phyloP scores from a whole-genome alignment of 352 stramenopile species.

The Halophytophthora polymorphica region DNA sequence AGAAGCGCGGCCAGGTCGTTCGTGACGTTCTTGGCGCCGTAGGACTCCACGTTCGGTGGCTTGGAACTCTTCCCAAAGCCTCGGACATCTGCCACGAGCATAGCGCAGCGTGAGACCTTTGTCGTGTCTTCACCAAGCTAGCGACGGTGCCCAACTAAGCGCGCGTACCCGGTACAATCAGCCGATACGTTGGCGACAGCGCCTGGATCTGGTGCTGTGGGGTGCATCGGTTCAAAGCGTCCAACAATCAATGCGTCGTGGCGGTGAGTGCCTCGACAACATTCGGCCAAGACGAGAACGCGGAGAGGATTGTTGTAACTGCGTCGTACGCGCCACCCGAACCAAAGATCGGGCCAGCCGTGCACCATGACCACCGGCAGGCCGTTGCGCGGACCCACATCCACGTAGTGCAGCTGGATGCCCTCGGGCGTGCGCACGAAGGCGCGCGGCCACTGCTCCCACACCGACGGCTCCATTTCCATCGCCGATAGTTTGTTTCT shows the following conservation, averaged over 20 bases:
- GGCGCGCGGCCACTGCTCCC: conserved; percentile 28
- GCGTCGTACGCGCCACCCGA: conserved; percentile 56
- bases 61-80: conserved; percentile 51
- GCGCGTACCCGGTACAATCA: conserved; percentile 42
- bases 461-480: conserved; percentile 16
- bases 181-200: conserved; percentile 40
- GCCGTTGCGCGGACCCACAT: conserved; percentile 44
- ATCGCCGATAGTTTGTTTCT: too few relatives aligned
- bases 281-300: background rate
- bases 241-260: conserved; percentile 2
- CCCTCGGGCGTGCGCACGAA: conserved; percentile 29
- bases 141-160: conserved; percentile 1
- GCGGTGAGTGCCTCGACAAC: background rate
- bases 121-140: background rate
- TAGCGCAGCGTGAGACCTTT: background rate
- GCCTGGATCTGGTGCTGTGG: conserved; percentile 47
- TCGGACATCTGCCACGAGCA: conserved; percentile 33
- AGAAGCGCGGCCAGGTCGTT: conserved; percentile 38
- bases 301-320: too few relatives aligned
- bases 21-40: conserved; percentile 49
- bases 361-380: conserved; percentile 65
- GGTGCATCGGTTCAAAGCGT: too few relatives aligned
- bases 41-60: conserved; percentile 27
- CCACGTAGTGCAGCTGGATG: conserved; percentile 55
- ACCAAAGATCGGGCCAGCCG: conserved; percentile 76